Base-by-base conservation (phyloP, 1,284 basidiomycete species). In the Pseudozyma sp. region DNA sequence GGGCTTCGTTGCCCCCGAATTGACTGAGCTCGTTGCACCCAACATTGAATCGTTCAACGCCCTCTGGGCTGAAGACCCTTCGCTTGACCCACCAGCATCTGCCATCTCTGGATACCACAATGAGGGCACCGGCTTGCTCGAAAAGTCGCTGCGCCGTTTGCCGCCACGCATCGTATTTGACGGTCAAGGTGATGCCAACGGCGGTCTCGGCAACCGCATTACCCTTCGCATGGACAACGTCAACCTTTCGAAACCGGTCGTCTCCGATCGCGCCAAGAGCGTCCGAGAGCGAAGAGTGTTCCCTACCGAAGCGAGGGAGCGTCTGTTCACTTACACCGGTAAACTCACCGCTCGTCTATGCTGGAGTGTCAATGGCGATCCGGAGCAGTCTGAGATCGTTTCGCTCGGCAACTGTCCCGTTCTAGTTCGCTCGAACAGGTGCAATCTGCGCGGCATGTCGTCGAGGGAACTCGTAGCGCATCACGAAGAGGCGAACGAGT, bases 41-140 rank as follows among this genome's bases (percentile, higher is more conserved):
- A 95, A 97, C 85, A 90, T 99, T 72, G 93, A 98, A 86, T 95
- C 93, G 47, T 99, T 99, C 89, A 97, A 99, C 85, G 92, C 94
- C 12, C 89, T 99, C 31, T 84, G 80, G 80, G 62, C 76, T 3
- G 76, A 76, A 18, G 80, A 85, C 40, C 82, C 83, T 0, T 77
- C 79, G 10, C 36, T 82, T 16, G 75, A 81, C 47, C 76, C 75
- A n/a, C 70, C 76, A 21, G 53, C 50, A 19, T 51, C 45, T 36
- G 94, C 97, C 83, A 60, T 69, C 40, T 93, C 96, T 79, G 93
- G 93, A 79, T 80, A 82, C 34, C 77, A 78, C 53, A 70, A 62
- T 36, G 90, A 93, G 56, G 92, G 91, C 4, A 89, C 88, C 25
- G 97, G 97, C 0, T 86, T 99, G 12, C 86, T 99, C 12, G 91